Base-by-base conservation (phyloP, 495 filamentous ascomycete genomes). In the Neurospora sp. region DNA sequence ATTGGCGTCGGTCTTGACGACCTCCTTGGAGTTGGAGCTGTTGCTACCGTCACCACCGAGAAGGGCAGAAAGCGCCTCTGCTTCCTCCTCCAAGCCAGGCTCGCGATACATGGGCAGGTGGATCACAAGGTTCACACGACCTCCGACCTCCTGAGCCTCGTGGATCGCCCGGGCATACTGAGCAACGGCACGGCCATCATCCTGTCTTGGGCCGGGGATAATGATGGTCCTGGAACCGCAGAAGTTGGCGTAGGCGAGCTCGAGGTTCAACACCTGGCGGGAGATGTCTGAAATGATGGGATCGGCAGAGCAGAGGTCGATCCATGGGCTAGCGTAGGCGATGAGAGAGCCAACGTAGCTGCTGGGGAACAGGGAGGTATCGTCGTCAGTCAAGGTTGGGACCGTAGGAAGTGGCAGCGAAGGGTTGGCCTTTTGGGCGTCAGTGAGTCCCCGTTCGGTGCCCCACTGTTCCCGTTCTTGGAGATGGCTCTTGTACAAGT, bases 241-340 rank as follows among this genome's bases (percentile, higher is more conserved):
- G 83, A 98, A 99, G 69, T 92, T 93, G 42, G 96, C 96, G 81
- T 98, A 99, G 27, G 92, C 90, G 20, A 98, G 87, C 76, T 99
- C 96, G 70, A 96, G 83, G 79, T 93, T 93, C 68, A 99, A 82
- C 3, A 97, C 93, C 78, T 97, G 94, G 39, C 91, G 88, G 14
- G 94, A 97, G 71, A 98, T 83, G 78, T 92, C 90, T 2, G 92
- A 88, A 72, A 97, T 89, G 73, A 92, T 75, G 18, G 93, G 92
- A 80, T 98, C 90, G 1, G 91, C 83, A 39, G 94, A 97, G 74
- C 90, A 92, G 3, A 98, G 80, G 79, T 98, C 94, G 76, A 97
- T 95, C 94, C 94, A 98, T 18, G 91, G 89, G 77, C 93, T 96
- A 12, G 87, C 88, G 35, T 92, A 89, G 41, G 88, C 91, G 9